These are phyloP conservation scores for Fusarium pseudoanthophilum DNA, from an alignment of 2,329 filamentous ascomycete species.

Conservation along the genomic window DNA sequence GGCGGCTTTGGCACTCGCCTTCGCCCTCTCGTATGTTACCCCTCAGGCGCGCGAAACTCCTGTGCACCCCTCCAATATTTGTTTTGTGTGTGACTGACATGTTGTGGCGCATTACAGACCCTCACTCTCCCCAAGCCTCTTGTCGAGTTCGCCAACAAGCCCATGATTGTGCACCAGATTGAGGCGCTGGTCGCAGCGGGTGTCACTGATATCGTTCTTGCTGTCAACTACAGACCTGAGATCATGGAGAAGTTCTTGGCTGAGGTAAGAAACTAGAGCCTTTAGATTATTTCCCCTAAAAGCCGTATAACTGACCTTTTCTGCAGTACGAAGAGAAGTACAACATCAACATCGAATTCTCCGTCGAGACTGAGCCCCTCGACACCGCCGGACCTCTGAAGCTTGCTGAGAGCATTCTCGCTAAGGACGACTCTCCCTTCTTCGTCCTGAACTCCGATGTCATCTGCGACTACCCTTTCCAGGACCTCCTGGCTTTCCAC, in stretches of 20 bases:
- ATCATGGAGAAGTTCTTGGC: constrained; percentile 95
- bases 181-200: constrained; percentile 92
- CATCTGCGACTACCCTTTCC: constrained; percentile 97
- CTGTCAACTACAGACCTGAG: constrained; percentile 98
- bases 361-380: constrained; percentile 93
- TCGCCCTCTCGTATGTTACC: constrained; percentile 83
- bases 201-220: constrained; percentile 96
- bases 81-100: constrained; percentile 35
- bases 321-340: constrained; percentile 86
- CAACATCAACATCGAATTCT: constrained; percentile 96
- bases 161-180: constrained; percentile 99
- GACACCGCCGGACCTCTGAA: constrained; percentile 96
- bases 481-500: constrained; percentile 90
- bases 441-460: constrained; percentile 99
- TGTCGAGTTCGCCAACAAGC: constrained; percentile 98
- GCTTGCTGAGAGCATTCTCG: constrained; percentile 90
- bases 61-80: constrained; percentile 15
- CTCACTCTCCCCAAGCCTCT: constrained; percentile 96
- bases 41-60: constrained; percentile 22
- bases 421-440: constrained; percentile 93
- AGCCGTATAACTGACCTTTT: constrained; percentile 14
- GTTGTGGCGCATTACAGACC: constrained; percentile 67
- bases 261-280: constrained; percentile 68
- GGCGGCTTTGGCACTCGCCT: constrained; percentile 98
- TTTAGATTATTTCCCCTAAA: neutral